Evolutionary conservation across 2,329 filamentous ascomycete species (phyloP).

Genomic region (Aspergillus oerlinghausenensis): DNA sequence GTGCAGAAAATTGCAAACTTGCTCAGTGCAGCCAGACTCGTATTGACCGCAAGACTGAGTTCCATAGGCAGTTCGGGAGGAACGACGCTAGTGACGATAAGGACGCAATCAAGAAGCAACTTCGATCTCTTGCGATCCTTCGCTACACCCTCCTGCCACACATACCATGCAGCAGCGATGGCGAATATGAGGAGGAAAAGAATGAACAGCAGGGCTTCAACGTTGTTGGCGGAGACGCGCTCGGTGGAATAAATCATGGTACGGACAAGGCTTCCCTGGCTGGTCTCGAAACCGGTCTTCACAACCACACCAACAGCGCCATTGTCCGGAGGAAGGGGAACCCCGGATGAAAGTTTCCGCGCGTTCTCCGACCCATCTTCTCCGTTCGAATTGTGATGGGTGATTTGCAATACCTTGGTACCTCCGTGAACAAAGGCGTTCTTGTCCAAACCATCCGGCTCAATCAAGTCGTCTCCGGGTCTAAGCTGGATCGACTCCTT

Average conservation of each 20-base stretch:
- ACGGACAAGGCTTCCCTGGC: slow-evolving; percentile 91
- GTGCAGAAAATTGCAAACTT: slow-evolving; percentile 98
- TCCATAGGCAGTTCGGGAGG: slow-evolving; percentile 99
- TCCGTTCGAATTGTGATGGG: slow-evolving; percentile 69
- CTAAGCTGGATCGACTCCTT: slow-evolving; percentile 95
- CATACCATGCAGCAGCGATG: slow-evolving; percentile 96
- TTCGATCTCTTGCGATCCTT: slow-evolving; percentile 97
- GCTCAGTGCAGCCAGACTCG: slow-evolving; percentile 87
- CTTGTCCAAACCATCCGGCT: slow-evolving; percentile 90
- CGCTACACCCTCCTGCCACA: slow-evolving; percentile 93
- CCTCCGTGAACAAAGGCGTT: slow-evolving; percentile 95
- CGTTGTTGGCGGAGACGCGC: slow-evolving; percentile 96
- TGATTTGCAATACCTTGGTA: slow-evolving; percentile 94
- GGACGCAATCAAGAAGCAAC: slow-evolving; percentile 90
- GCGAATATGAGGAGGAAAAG: slow-evolving; percentile 95
- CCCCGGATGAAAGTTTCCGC: slow-evolving; percentile 67
- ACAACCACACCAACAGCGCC: slow-evolving; percentile 90
- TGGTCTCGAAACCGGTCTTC: slow-evolving; percentile 98
- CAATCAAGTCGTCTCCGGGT: slow-evolving; percentile 72
- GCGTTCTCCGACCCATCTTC: slow-evolving; percentile 57
- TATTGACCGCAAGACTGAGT: slow-evolving; percentile 94
- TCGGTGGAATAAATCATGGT: slow-evolving; percentile 99
- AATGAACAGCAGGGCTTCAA: slow-evolving; percentile 94
- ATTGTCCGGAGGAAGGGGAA: slow-evolving; percentile 82
- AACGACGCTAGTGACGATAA: slow-evolving; percentile 96